These are phyloP conservation scores for Diaporthe ampelina DNA, from an alignment of 2,329 filamentous ascomycete species.

Conservation along the genomic window DNA sequence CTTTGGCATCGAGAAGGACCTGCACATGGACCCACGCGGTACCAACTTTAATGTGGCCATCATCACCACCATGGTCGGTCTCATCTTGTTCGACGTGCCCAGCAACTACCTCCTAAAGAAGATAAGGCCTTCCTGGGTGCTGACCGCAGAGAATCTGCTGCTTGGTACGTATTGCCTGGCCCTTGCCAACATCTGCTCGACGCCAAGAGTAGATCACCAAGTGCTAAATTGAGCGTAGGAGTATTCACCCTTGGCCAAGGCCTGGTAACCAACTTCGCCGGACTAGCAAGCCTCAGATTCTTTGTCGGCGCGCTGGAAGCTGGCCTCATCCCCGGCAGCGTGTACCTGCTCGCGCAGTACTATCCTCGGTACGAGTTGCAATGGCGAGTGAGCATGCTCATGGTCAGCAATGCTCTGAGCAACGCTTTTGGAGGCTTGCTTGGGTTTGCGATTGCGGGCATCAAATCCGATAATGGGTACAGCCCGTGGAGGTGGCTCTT, in stretches of 20 bases:
- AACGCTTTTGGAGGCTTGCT: background rate
- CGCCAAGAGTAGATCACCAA: background rate
- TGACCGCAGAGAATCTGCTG: conserved; percentile 8
- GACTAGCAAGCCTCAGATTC: conserved; percentile 3
- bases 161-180: background rate
- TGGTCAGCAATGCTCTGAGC: conserved; percentile 19
- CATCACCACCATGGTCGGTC: conserved; percentile 10
- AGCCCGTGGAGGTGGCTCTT: conserved; percentile 20
- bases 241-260: background rate
- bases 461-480: conserved; percentile 1
- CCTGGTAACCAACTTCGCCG: background rate
- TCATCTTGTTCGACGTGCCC: conserved; percentile 15
- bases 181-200: background rate
- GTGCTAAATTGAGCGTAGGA: background rate
- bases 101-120: conserved; percentile 16
- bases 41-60: conserved; percentile 7
- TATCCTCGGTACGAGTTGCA: conserved; percentile 11
- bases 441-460: background rate
- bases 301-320: conserved; percentile 18
- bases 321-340: conserved; percentile 17
- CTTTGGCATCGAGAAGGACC: conserved; percentile 16
- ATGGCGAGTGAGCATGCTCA: conserved; percentile 14
- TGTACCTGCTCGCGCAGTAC: conserved; percentile 22
- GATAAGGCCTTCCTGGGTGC: conserved; percentile 2
- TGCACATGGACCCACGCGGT: conserved; percentile 9